These are phyloP conservation scores for Agmasoma carcini DNA, from an alignment of 371 early-diverging fungal genomes.

Conservation along the genomic window DNA sequence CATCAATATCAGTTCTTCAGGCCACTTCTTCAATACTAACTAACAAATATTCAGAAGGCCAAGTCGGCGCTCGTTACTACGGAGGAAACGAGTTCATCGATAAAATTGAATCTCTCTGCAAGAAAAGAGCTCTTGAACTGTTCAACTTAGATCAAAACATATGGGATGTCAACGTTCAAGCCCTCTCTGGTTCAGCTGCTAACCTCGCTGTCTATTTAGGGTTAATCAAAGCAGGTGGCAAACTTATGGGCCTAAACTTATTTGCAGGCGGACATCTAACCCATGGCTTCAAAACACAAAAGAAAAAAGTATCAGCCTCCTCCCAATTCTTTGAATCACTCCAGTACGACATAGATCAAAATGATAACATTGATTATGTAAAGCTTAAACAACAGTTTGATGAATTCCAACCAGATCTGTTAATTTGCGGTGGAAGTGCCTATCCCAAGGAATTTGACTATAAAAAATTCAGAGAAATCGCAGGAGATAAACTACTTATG, in stretches of 20 bases:
- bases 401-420: slow-evolving; percentile 79
- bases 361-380: slow-evolving; percentile 80
- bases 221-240: slow-evolving; percentile 82
- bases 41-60: slow-evolving; percentile 98
- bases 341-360: slow-evolving; percentile 76
- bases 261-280: slow-evolving; percentile 96
- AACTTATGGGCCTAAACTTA: slow-evolving; percentile 90
- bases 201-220: slow-evolving; percentile 89
- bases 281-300: slow-evolving; percentile 89
- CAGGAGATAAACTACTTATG: slow-evolving; percentile 72
- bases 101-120: slow-evolving; percentile 72
- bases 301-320: slow-evolving; percentile 87
- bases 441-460: slow-evolving; percentile 89
- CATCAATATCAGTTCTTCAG: slow-evolving; percentile 80
- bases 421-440: slow-evolving; percentile 90
- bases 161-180: slow-evolving; percentile 96
- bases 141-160: slow-evolving; percentile 67
- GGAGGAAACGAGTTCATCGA: slow-evolving; percentile 96
- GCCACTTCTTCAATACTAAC: slow-evolving; percentile 87
- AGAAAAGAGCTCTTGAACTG: slow-evolving; percentile 70
- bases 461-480: slow-evolving; percentile 41
- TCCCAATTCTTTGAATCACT: slow-evolving; percentile 85
- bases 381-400: slow-evolving; percentile 65
- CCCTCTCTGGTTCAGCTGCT: slow-evolving; percentile 80
- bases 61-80: slow-evolving; percentile 68